Evolutionary conservation across 108 stramenopile genomes (phyloP), one percentile per base, ranked within the genome.

Genomic region (Stephanodiscus triporus): DNA sequence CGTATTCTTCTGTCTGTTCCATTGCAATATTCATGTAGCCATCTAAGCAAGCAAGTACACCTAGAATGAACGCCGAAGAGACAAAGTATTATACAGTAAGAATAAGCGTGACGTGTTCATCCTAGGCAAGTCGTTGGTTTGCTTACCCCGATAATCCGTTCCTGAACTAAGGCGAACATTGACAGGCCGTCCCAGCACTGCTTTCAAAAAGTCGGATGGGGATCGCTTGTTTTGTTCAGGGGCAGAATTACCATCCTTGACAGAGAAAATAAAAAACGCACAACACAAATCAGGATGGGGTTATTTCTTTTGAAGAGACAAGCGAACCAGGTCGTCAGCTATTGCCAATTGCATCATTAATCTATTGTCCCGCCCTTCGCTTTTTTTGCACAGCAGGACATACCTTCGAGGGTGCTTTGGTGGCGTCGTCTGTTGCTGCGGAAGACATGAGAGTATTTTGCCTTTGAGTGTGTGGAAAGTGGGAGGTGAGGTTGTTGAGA

Each of bases 11-110:
- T 16, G 98, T 97, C 72, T 99, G 98, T 82, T 99, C 98, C 97
- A 99, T 96, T 8, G 98, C 99, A 83, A 99, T 99, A 80, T 99
- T 99, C 97, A 99, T 91, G 85, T 97, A 99, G 22, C 99, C 98
- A 84, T 99, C 99, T 63, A 99, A 85, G 76, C 98, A 99, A 7
- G 97, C 97, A 67, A 99, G 78, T 19, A 99, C 94, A 22, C 95
- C 93, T 88, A 66, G 6, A 42, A 23, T 63, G 4, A 43, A 29
- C 22, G 20, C 36, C n/a, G 54, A 13, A 45, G 24, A 70, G n/a
- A 14, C n/a, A 20, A 45, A 53, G 26, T 7, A 45, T 50, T 56
- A n/a, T 29, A 37, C 10, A 20, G n/a, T 49, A 10, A 34, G 30
- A 57, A 24, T 11, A 9, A 57, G 26, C 5, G 27, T 0, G 30